Evolutionary conservation across 805 yeast genomes (phyloP).

Genomic region (Nakazawaea sp.): DNA sequence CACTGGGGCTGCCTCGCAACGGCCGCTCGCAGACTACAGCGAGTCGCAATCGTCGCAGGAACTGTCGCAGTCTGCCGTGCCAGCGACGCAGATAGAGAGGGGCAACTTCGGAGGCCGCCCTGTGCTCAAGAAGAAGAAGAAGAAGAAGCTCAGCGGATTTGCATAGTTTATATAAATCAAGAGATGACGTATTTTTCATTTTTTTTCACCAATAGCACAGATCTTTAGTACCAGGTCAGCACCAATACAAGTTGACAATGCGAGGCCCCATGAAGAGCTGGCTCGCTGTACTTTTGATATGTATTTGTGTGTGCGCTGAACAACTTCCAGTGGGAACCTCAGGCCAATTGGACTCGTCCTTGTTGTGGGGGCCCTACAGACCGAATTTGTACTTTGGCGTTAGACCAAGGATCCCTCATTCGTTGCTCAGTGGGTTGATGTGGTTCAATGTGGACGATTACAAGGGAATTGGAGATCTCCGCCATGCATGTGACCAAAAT

Average conservation of each 20-base stretch:
- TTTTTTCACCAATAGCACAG: no score
- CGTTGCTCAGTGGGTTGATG: conserved; percentile 73
- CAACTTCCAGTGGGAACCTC: no score
- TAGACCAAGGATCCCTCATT: conserved; percentile 72
- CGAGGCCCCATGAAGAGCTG: conserved; percentile 1
- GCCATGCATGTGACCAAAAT: conserved; percentile 71
- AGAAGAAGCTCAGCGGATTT: conserved; percentile 45
- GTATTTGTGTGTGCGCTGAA: no score
- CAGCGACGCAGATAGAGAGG: conserved; percentile 2
- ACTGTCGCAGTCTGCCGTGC: neutral
- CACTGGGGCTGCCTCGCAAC: no score
- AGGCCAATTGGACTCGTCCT: conserved; percentile 31
- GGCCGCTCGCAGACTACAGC: no score
- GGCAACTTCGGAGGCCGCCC: neutral
- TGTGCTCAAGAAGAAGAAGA: conserved; percentile 18
- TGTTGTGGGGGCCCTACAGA: conserved; percentile 91
- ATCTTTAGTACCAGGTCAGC: no score
- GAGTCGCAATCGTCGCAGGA: neutral
- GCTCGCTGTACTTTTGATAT: conserved; percentile 1
- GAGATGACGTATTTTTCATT: no score
- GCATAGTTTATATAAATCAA: no score
- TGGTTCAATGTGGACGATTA: conserved; percentile 72
- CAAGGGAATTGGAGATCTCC: conserved; percentile 44
- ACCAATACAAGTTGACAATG: no score
- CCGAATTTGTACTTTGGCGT: conserved; percentile 83